Evolutionary conservation across 768 basidiomycete species (phyloP).

Genomic region (Gymnopilus junonius): DNA sequence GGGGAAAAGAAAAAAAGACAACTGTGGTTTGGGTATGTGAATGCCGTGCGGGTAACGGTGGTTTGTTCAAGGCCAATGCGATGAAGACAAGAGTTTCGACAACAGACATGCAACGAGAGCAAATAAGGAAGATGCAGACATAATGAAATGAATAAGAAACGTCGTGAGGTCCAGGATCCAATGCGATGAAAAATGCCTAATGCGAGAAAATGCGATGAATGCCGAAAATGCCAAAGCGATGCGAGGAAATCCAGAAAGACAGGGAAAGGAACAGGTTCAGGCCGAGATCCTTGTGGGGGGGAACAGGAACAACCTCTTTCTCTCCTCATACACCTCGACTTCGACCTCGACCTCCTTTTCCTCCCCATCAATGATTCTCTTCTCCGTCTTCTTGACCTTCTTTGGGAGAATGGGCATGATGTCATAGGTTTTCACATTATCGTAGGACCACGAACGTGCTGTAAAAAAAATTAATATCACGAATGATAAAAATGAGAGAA

Average conservation of each 20-base stretch:
- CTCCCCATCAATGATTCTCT: slow-evolving; percentile 51
- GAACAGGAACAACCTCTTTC: slow-evolving; percentile 76
- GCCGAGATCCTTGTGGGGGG: slow-evolving; percentile 33
- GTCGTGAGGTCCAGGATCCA: neutral
- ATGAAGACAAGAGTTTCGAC: neutral
- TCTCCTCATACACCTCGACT: slow-evolving; percentile 57
- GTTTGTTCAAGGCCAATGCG: neutral
- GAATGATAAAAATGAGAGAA: neutral
- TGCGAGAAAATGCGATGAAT: neutral
- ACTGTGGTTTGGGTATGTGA: neutral
- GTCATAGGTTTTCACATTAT: slow-evolving; percentile 71
- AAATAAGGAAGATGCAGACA: neutral
- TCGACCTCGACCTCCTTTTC: slow-evolving; percentile 54
- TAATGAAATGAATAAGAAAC: slow-evolving; percentile 10
- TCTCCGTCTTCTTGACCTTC: slow-evolving; percentile 61
- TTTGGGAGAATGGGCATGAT: slow-evolving; percentile 59
- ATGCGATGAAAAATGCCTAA: neutral
- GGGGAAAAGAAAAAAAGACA: neutral
- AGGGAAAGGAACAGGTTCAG: slow-evolving; percentile 3
- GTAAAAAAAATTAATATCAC: slow-evolving; percentile 7
- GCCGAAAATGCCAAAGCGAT: slow-evolving; percentile 1
- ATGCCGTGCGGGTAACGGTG: slow-evolving; percentile 6
- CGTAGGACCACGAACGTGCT: slow-evolving; percentile 74
- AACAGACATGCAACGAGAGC: slow-evolving; percentile 2
- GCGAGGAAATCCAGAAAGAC: neutral